Evolutionary conservation across 2,329 filamentous ascomycete genomes (phyloP), one percentile per base, ranked within the genome.

Genomic region (Helicocarpus griseus): DNA sequence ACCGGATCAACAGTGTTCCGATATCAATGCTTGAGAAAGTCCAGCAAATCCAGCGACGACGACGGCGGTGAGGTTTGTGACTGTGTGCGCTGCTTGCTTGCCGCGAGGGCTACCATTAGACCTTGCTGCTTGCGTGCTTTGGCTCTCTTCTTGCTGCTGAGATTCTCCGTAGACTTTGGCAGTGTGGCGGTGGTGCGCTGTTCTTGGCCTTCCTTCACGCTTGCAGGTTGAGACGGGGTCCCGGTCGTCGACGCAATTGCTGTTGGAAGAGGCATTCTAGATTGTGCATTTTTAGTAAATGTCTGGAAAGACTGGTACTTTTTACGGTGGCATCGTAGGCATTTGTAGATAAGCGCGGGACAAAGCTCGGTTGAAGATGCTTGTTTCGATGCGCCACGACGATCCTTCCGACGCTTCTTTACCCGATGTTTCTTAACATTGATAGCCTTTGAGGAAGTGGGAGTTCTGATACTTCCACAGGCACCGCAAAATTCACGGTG

Each of bases 61-160:
- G 58, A 60, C 1, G 54, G 49, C 53, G 66, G 64, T 2, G 59
- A 56, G 46, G 62, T 61, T 50, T 67, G 63, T 22, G 35, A 41
- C 24, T 48, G 51, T n/a, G 29, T 21, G 13, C 39, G 45, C n/a
- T 36, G 41, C 29, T 57, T 57, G 57, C 63, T 73, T 49, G 58
- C 73, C 4, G 73, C 73, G n/a, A 81, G 65, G 52, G 79, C 66
- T 33, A 77, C 76, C 58, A 78, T 74, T 9, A 81, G 62, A 4
- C 76, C 76, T 26, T 74, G 74, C 50, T 74, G 69, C 56, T 79
- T 81, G 24, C 78, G 67, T 51, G 74, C 67, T 58, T 78, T 80
- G 22, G 76, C 75, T 57, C 77, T 68, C 58, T 78, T 77, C 63
- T 79, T 79, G 66, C 76, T 79, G 64, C 61, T 77, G 13, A 70